Conservation (phyloP, 176 grass and related monocot species). For the Themeda triandra region DNA sequence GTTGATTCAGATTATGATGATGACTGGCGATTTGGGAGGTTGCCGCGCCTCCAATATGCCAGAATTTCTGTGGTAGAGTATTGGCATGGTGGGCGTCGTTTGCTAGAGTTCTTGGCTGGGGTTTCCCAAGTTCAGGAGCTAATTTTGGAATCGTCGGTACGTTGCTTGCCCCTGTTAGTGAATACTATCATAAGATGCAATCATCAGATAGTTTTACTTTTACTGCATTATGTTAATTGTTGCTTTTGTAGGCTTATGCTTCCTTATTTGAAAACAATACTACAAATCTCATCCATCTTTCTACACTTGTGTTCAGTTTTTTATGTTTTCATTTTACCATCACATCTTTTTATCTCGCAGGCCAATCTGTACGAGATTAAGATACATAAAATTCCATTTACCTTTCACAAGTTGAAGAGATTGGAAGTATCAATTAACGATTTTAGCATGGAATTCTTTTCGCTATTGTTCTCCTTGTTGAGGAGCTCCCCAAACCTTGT, state of each 20-base stretch:
- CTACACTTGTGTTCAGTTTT: too few relatives aligned
- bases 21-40: neutral
- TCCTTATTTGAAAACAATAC: too few relatives aligned
- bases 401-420: neutral
- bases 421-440: neutral
- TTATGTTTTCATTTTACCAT: neutral
- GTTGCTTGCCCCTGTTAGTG: neutral
- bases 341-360: neutral
- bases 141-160: neutral
- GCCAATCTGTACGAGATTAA: neutral
- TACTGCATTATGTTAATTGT: too few relatives aligned
- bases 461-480: neutral
- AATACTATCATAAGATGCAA: too few relatives aligned
- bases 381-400: neutral
- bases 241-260: too few relatives aligned
- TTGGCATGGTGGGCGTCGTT: too few relatives aligned
- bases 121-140: neutral
- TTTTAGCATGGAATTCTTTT: neutral
- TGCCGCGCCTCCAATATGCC: neutral
- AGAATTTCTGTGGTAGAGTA: too few relatives aligned
- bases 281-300: too few relatives aligned
- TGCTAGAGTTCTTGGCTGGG: neutral
- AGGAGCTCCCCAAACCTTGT: constrained; percentile 16
- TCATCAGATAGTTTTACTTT: too few relatives aligned
- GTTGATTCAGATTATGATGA: fast-evolving